Conservation (phyloP, 371 early-diverging fungal genomes). For the Mortierella sp. region DNA sequence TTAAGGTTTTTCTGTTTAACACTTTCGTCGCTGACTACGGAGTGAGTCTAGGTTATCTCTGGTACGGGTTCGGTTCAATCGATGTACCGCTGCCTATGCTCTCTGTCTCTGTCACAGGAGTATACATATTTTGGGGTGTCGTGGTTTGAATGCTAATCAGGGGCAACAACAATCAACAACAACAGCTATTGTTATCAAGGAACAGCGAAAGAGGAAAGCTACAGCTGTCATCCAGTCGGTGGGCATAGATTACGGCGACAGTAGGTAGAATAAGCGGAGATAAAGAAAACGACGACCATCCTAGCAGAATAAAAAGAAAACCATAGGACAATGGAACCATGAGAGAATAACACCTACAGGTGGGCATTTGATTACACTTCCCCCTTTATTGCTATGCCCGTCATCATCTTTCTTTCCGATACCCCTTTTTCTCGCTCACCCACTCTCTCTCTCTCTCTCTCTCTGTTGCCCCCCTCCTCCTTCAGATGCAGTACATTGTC, state of each 20-base stretch:
- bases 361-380: too few relatives aligned
- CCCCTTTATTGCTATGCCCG: neutral
- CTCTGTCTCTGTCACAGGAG: neutral
- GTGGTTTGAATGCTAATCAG: constrained; percentile 16
- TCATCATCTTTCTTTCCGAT: neutral
- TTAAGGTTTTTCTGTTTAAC: neutral
- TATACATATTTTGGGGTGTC: neutral
- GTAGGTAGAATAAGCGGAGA: neutral
- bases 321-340: neutral
- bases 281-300: neutral
- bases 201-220: neutral
- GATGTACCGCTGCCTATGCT: neutral
- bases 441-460: neutral
- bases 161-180: neutral
- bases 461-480: neutral
- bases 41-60: neutral
- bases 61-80: constrained; percentile 1
- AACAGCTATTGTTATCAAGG: neutral
- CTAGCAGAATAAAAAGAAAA: neutral
- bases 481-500: too few relatives aligned
- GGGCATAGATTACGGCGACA: neutral
- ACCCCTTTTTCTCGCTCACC: neutral
- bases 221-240: neutral
- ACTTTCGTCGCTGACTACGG: neutral
- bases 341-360: neutral